phyloP scores from a whole-genome alignment of 1,139 yeast genomes.

The Taphrina flavorubra region DNA sequence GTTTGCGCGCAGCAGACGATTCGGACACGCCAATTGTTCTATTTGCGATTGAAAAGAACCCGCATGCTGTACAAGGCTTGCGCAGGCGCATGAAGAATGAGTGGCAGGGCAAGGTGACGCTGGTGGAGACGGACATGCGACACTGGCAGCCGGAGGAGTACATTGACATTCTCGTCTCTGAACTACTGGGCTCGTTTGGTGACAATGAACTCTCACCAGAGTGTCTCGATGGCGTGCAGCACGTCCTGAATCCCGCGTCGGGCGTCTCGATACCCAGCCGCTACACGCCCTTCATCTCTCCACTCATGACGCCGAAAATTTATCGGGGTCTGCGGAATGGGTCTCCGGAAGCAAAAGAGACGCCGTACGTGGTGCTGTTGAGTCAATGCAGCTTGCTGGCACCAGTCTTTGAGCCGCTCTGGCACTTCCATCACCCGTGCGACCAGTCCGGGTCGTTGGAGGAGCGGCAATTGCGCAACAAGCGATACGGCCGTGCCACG shows the following conservation, averaged over 20 bases:
- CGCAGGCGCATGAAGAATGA: constrained; percentile 54
- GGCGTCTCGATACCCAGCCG: constrained; percentile 68
- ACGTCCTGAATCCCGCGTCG: constrained; percentile 48
- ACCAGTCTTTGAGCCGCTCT: constrained; percentile 54
- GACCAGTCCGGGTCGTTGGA: constrained; percentile 24
- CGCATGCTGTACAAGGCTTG: constrained; percentile 59
- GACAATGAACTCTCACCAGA: constrained; percentile 91
- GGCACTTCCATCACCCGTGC: constrained; percentile 63
- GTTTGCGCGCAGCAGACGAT: constrained; percentile 56
- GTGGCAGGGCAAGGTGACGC: constrained; percentile 59
- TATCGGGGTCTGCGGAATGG: constrained; percentile 51
- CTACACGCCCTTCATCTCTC: constrained; percentile 67
- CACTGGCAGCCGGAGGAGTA: constrained; percentile 54
- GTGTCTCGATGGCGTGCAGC: constrained; percentile 57
- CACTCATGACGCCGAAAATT: constrained; percentile 65
- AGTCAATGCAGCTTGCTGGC: constrained; percentile 58
- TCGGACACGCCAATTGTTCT: constrained; percentile 53
- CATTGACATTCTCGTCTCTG: constrained; percentile 72
- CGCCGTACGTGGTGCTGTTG: constrained; percentile 67
- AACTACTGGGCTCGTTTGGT: constrained; percentile 86
- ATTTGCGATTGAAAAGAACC: constrained; percentile 74
- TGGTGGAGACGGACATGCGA: constrained; percentile 66
- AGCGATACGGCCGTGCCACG: constrained; percentile 51
- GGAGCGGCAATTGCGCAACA: constrained; percentile 48
- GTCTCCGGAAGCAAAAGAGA: constrained; percentile 52